phyloP scores from a whole-genome alignment of 2,329 filamentous ascomycete genomes.

The Pseudogymnoascus sp. region DNA sequence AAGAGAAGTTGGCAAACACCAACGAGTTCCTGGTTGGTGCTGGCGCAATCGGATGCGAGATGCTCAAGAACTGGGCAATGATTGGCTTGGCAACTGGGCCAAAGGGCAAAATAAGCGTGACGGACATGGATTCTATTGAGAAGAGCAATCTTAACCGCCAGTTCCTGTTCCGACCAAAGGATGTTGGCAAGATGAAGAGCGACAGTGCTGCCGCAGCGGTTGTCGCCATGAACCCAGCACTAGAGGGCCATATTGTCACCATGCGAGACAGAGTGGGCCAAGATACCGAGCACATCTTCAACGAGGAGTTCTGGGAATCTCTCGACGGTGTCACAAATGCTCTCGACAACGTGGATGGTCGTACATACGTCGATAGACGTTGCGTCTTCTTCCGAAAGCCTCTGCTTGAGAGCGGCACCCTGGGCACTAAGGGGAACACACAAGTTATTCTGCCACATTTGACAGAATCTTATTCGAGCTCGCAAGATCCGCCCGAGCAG shows the following conservation, averaged over 20 bases:
- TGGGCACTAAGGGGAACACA: constrained; percentile 98
- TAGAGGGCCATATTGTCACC: constrained; percentile 77
- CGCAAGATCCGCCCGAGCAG: constrained; percentile 95
- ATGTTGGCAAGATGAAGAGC: constrained; percentile 95
- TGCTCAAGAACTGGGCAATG: constrained; percentile 99
- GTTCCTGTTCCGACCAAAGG: constrained; percentile 87
- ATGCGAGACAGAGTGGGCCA: constrained; percentile 84
- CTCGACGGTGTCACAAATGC: constrained; percentile 95
- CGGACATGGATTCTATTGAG: constrained; percentile 98
- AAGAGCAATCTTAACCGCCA: constrained; percentile 98
- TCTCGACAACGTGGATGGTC: constrained; percentile 92
- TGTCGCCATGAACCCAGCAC: constrained; percentile 89
- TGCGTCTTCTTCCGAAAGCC: constrained; percentile 99
- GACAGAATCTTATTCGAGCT: constrained; percentile 95
- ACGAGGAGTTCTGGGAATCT: constrained; percentile 82
- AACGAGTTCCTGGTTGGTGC: constrained; percentile 93
- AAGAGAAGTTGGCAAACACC: constrained; percentile 85
- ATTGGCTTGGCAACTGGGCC: constrained; percentile 88
- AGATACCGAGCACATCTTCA: constrained; percentile 91
- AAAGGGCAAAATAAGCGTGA: constrained; percentile 82
- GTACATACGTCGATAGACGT: constrained; percentile 90
- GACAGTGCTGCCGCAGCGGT: constrained; percentile 88
- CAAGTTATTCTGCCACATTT: constrained; percentile 87
- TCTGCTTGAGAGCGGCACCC: constrained; percentile 88
- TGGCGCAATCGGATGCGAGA: constrained; percentile 96